Percentiles rank a stretch among this genome's conserved stretches.
These are phyloP conservation scores for Pseudomicrostroma phylloplanum DNA, from an alignment of 1,284 basidiomycete species.

Conservation along the genomic window DNA sequence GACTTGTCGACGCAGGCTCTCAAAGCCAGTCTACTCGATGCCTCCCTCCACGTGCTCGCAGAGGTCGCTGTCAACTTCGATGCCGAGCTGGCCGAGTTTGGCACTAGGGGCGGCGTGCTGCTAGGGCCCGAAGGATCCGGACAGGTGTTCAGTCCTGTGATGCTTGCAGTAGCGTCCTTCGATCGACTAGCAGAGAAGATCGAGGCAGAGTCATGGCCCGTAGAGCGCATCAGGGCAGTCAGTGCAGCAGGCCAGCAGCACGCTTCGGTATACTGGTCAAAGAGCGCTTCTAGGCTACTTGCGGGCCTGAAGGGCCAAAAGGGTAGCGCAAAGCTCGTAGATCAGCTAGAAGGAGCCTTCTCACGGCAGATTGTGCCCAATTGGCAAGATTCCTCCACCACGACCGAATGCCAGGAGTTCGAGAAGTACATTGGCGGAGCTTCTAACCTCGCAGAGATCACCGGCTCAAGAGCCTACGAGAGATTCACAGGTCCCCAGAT, in stretches of 20 bases:
- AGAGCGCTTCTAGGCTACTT: conserved; percentile 58
- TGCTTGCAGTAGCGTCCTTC: conserved; percentile 76
- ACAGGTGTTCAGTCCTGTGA: conserved; percentile 57
- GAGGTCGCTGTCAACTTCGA: conserved; percentile 76
- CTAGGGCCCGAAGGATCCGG: conserved; percentile 6
- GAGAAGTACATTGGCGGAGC: conserved; percentile 58
- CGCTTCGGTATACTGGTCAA: conserved; percentile 79
- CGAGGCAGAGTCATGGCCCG: conserved; percentile 60
- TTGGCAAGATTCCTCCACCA: conserved; percentile 87
- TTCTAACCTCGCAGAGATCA: conserved; percentile 65
- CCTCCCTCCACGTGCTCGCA: conserved; percentile 61
- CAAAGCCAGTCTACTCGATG: conserved; percentile 62
- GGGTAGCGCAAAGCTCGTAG: conserved; percentile 52
- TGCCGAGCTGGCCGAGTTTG: conserved; percentile 66
- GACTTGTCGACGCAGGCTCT: conserved; percentile 83
- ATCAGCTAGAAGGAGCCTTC: conserved; percentile 59
- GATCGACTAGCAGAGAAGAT: conserved; percentile 70
- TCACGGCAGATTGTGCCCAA: conserved; percentile 69
- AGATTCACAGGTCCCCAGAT: conserved; percentile 84
- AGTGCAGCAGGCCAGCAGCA: conserved; percentile 85
- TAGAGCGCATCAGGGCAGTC: conserved; percentile 61
- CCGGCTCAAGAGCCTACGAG: conserved; percentile 78
- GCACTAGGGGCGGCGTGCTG: conserved; percentile 58
- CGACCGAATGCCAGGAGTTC: conserved; percentile 64
- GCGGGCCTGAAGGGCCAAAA: conserved; percentile 56